Evolutionary conservation across 305 asterid genomes (phyloP).

Genomic region (Salvia sclarea): DNA sequence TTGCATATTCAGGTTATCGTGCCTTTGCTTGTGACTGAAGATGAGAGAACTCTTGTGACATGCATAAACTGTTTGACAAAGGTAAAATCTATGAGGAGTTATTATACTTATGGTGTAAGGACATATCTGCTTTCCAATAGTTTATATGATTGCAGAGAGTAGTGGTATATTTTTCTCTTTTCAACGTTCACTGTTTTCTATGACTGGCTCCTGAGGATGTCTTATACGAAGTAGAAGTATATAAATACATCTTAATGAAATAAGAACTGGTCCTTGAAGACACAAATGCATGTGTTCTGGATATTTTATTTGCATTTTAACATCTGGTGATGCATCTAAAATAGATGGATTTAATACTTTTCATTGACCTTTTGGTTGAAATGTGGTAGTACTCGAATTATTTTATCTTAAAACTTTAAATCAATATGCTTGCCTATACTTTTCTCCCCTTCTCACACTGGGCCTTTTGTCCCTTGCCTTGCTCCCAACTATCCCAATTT

Average conservation of each 20-base stretch:
- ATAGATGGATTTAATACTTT: neutral
- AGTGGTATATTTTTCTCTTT: neutral
- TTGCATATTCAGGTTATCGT: slow-evolving; percentile 74
- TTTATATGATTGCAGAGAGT: neutral
- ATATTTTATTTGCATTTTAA: slow-evolving; percentile 2
- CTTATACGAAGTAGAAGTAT: neutral
- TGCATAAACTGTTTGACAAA: slow-evolving; percentile 97
- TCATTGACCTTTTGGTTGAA: neutral
- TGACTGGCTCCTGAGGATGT: neutral
- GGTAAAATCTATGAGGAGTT: slow-evolving; percentile 46
- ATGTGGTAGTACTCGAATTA: neutral
- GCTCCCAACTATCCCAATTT: neutral
- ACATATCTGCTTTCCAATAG: slow-evolving; percentile 7
- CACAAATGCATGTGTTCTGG: neutral
- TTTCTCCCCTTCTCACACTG: neutral
- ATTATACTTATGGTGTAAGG: slow-evolving; percentile 9
- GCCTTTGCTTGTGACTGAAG: slow-evolving; percentile 93
- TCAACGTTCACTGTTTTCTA: neutral
- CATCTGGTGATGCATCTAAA: neutral
- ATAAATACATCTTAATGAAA: neutral
- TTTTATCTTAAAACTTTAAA: neutral
- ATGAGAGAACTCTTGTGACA: slow-evolving; percentile 93
- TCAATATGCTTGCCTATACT: neutral
- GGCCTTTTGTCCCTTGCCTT: neutral
- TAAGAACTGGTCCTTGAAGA: neutral